Base-by-base conservation (phyloP, 1,139 yeast genomes). In the Ogataea hybrid region DNA sequence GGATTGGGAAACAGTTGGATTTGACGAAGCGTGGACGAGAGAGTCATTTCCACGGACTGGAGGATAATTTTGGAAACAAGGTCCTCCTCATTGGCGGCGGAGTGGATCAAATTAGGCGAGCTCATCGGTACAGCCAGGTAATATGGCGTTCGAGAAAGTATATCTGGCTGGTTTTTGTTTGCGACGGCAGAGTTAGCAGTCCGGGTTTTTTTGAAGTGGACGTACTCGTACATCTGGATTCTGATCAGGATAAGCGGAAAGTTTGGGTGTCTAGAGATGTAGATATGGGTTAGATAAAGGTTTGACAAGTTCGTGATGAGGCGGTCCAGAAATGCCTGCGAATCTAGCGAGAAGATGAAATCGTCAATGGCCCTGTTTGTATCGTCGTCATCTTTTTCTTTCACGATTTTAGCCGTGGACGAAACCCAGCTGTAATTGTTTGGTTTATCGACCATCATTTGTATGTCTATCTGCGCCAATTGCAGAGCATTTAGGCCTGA, bases 381-480 rank as follows among this genome's bases (percentile, higher is more conserved):
- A 0, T 68, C 62, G 22, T 65, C 60, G 15, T 65, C 60, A 12
- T 78, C 52, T 6, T 61, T 63, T 36, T 65, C 69, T 2, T 62
- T 68, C 12, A 69, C 57, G 48, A 76, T 73, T 46, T 65, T 62
- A 0, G 81, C 75, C 0, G 79, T 73, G 2, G 86, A 77, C 37
- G 75, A 73, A 3, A 72, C 65, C 90, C 95, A 85, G 20, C 61
- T 61, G 51, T 68, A 73, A 1, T 68, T 49, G 32, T 65, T 63
- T 0, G 86, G 81, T 37, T 73, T 70, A 51, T 81, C 83, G 4
- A 83, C 74, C 30, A 84, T 66, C 34, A 73, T 57, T 51, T 80
- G 84, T 44, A 84, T 76, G 53, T 86, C 95, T 7, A 84, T 64
- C 50, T 84, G 90, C 0, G 95, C 84, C 35, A 81, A 59, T 56